phyloP scores from a whole-genome alignment of 331 rosid species.

The Quercus phellos region DNA sequence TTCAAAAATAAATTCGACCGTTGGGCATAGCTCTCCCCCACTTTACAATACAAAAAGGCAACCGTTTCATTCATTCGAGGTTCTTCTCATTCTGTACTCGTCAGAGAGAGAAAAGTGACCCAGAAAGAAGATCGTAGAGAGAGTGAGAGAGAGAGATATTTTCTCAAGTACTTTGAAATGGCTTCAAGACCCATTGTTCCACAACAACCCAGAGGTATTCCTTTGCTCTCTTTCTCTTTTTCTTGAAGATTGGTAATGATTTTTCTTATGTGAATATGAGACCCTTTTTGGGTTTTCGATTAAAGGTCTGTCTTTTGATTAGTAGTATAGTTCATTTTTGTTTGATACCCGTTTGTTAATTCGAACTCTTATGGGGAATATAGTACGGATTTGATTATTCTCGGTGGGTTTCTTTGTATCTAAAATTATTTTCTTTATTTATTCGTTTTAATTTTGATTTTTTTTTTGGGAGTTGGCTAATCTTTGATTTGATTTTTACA shows the following conservation, averaged over 20 bases:
- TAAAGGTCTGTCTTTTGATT: background rate
- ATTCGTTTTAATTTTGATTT: background rate
- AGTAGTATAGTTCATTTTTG: too few species aligned
- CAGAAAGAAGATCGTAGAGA: background rate
- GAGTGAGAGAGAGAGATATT: too few species aligned
- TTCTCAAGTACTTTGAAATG: conserved; percentile 32
- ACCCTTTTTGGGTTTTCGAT: background rate
- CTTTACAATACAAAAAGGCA: conserved; percentile 41
- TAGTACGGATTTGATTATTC: background rate
- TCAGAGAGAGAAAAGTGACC: background rate
- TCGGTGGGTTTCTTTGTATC: background rate
- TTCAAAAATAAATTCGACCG: conserved; percentile 45
- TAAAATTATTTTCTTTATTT: background rate
- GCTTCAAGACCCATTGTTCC: conserved; percentile 66
- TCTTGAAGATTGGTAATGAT: background rate
- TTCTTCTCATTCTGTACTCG: conserved; percentile 4
- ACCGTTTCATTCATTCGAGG: conserved; percentile 15
- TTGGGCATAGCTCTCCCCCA: conserved; percentile 48
- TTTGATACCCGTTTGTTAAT: background rate
- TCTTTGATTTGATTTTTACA: background rate
- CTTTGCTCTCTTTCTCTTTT: background rate
- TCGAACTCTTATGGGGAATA: background rate
- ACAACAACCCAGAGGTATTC: conserved; percentile 60
- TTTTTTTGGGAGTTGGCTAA: background rate
- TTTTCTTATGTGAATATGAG: background rate